Base-by-base conservation (phyloP, 2,329 filamentous ascomycete species). In the Diaporthe aspalathi region DNA sequence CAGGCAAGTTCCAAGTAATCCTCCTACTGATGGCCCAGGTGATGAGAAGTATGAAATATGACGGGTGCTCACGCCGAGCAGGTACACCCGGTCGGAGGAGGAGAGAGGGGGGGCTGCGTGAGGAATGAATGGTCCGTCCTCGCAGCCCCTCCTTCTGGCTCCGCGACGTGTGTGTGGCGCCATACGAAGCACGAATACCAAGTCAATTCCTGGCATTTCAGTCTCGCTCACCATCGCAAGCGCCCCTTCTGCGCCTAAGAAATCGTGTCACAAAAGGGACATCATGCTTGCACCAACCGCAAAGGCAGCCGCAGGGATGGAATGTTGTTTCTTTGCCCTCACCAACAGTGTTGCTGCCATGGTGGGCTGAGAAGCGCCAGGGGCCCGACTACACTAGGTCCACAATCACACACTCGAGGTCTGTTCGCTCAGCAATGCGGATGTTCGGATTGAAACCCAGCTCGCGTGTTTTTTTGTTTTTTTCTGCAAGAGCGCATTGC, bases 241-340 rank as follows among this genome's bases (percentile, higher is more conserved):
- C 60, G 60, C 43, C 32, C 5, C 24, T 60, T 38, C 35, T 63
- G 60, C 29, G 43, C 17, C 43, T 49, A 38, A 49, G 49, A 22
- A 14, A n/a, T 20, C 35, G 20, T 38, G 60, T 27, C n/a, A 53
- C 32, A 57, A 57, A 57, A 40, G 11, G 35, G 35, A 29, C 20
- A 49, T 29, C 60, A 35, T 27, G 29, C 43, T 24, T 35, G 20
- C 29, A 49, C 24, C 60, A 16, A 49, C 24, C 12, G 20, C 29
- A 22, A 27, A 50, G 43, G 40, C 40, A 35, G 20, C 49, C 60
- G 60, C n/a, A n/a, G n/a, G n/a, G 57, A 38, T 38, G 20, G 60
- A n/a, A n/a, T n/a, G n/a, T 20, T 65, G n/a, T 50, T 65, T 65
- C 50, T 27, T 22, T n/a, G 60, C 60, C n/a, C n/a, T n/a, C n/a